These are phyloP conservation scores for Acacia crassicarpa DNA, from an alignment of 306 rosid genomes.

Conservation along the genomic window DNA sequence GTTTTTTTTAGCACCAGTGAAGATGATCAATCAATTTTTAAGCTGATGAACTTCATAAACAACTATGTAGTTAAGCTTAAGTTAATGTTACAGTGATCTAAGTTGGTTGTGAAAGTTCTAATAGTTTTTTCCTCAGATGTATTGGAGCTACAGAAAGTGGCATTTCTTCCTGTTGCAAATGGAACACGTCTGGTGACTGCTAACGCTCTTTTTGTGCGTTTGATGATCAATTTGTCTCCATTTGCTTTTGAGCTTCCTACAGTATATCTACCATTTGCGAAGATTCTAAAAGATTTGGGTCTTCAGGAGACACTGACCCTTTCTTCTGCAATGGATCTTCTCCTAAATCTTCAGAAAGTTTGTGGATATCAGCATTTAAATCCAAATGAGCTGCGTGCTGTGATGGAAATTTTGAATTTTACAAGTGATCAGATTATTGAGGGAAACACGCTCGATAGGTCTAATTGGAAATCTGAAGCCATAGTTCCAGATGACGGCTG, in stretches of 20 bases:
- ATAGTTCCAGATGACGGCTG: slow-evolving; percentile 92
- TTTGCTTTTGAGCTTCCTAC: slow-evolving; percentile 96
- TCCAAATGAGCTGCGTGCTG: slow-evolving; percentile 98
- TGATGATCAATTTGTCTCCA: slow-evolving; percentile 85
- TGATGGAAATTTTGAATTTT: slow-evolving; percentile 81
- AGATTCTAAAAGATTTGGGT: slow-evolving; percentile 85
- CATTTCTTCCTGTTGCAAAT: slow-evolving; percentile 93
- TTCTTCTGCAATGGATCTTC: slow-evolving; percentile 80
- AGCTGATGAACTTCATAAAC: not conserved
- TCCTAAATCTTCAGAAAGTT: slow-evolving; percentile 76
- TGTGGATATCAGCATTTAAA: slow-evolving; percentile 93
- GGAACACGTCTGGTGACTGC: slow-evolving; percentile 93
- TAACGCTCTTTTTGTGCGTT: slow-evolving; percentile 73
- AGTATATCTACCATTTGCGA: slow-evolving; percentile 76
- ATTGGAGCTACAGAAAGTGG: slow-evolving; percentile 61
- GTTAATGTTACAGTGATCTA: not conserved
- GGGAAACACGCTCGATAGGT: slow-evolving; percentile 40
- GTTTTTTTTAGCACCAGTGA: not conserved
- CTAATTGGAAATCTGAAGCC: slow-evolving; percentile 68
- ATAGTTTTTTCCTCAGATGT: slow-evolving; percentile 50
- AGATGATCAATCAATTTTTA: not conserved
- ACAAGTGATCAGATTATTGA: slow-evolving; percentile 68
- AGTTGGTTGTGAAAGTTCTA: slow-evolving; percentile 5
- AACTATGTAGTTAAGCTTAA: slow-evolving; percentile 21
- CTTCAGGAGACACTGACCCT: slow-evolving; percentile 80